phyloP scores from a whole-genome alignment of 257 asterid species.

The Primulina huaijiensis region DNA sequence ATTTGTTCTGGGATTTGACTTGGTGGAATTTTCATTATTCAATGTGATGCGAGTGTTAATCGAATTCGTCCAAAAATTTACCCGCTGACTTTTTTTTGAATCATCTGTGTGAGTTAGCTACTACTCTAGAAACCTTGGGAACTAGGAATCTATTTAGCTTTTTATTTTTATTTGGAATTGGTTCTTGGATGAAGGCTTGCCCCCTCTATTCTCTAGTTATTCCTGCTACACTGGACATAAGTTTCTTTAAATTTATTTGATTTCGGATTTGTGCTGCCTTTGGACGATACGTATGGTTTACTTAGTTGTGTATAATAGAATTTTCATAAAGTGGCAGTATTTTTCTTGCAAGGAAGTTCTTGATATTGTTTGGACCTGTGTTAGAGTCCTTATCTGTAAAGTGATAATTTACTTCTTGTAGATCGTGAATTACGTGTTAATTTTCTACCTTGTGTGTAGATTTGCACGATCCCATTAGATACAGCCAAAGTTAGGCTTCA shows the following conservation, averaged over 20 bases:
- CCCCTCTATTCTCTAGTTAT: conserved; percentile 7
- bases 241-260: conserved; percentile 4
- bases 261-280: background rate
- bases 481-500: conserved; percentile 98
- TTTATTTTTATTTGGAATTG: background rate
- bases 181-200: background rate
- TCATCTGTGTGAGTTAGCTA: conserved; percentile 11
- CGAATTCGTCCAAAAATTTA: conserved; percentile 10
- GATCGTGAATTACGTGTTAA: background rate
- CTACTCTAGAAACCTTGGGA: background rate
- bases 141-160: background rate
- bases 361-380: background rate
- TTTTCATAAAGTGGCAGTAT: background rate
- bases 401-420: background rate
- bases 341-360: background rate
- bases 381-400: background rate
- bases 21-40: conserved; percentile 15
- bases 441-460: conserved; percentile 33
- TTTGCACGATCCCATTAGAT: conserved; percentile 83
- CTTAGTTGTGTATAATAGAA: background rate
- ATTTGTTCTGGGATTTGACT: conserved; percentile 6
- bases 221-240: background rate
- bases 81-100: conserved; percentile 21
- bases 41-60: conserved; percentile 17
- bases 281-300: background rate